Percentiles rank a stretch among this genome's conserved stretches.
These are phyloP conservation scores for Camellia granthamiana DNA, from an alignment of 148 eudicot species.

Conservation along the genomic window DNA sequence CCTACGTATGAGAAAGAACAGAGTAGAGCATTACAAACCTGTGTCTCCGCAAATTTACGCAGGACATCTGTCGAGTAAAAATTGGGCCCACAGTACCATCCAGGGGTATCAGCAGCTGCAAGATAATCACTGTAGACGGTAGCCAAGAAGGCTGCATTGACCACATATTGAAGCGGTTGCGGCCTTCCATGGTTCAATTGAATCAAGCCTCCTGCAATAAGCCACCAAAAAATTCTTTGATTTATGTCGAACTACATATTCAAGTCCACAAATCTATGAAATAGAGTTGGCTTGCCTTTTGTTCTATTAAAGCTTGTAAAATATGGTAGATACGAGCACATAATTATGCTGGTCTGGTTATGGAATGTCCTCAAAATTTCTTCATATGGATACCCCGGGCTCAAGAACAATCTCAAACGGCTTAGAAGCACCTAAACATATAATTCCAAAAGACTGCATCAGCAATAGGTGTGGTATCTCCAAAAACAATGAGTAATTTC, in stretches of 20 bases:
- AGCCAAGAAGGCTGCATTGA: constrained; percentile 92
- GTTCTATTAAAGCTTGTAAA: constrained; percentile 82
- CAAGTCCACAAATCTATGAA: neutral
- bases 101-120: constrained; percentile 83
- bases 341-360: constrained; percentile 74
- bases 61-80: constrained; percentile 60
- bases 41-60: constrained; percentile 77
- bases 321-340: constrained; percentile 86
- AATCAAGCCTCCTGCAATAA: constrained; percentile 71
- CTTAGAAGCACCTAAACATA: constrained; percentile 68
- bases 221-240: constrained; percentile 3
- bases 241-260: neutral
- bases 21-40: constrained; percentile 37
- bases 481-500: neutral
- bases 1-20: neutral
- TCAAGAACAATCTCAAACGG: constrained; percentile 79
- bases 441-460: constrained; percentile 4
- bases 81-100: constrained; percentile 89
- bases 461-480: neutral
- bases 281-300: constrained; percentile 43
- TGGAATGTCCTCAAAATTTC: constrained; percentile 72
- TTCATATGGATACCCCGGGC: constrained; percentile 94
- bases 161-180: constrained; percentile 92
- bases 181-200: constrained; percentile 85
- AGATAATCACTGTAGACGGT: constrained; percentile 81